Conservation (phyloP, 352 stramenopile genomes). For the Pythium phragmiticola region DNA sequence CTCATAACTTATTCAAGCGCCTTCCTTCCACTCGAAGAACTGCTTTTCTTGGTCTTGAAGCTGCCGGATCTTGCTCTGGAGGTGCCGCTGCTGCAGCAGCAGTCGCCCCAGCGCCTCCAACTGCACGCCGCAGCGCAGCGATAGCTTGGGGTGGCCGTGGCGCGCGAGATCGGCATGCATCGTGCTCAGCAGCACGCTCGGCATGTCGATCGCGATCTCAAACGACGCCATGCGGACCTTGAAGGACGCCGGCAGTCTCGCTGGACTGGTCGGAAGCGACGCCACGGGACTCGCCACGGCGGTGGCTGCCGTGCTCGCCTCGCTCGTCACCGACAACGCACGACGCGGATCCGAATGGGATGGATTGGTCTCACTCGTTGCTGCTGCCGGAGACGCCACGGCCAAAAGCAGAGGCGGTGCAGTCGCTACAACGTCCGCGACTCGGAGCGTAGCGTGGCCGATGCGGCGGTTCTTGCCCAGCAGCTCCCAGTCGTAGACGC, state of each 20-base stretch:
- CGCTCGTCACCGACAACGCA: background rate
- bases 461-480: slow-evolving; percentile 51
- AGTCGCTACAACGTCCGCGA: slow-evolving; percentile 51
- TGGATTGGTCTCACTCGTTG: background rate
- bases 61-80: slow-evolving; percentile 36
- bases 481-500: slow-evolving; percentile 56
- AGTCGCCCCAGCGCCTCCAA: slow-evolving; percentile 43
- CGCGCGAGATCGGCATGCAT: slow-evolving; percentile 42
- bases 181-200: slow-evolving; percentile 39
- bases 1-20: slow-evolving; percentile 26
- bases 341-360: background rate
- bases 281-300: background rate
- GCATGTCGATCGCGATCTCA: slow-evolving; percentile 64
- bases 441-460: slow-evolving; percentile 38
- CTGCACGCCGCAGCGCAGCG: slow-evolving; percentile 51
- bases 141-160: slow-evolving; percentile 52
- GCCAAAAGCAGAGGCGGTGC: slow-evolving; percentile 19
- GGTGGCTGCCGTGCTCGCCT: background rate
- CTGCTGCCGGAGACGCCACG: background rate
- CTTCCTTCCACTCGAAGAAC: slow-evolving; percentile 46
- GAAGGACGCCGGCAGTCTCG: background rate
- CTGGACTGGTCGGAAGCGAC: background rate
- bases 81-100: slow-evolving; percentile 40
- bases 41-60: slow-evolving; percentile 46
- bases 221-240: slow-evolving; percentile 57